Evolutionary conservation across 352 stramenopile species (phyloP), one percentile per base, ranked within the genome.

Genomic region (Globisporangium cylindrosporum): DNA sequence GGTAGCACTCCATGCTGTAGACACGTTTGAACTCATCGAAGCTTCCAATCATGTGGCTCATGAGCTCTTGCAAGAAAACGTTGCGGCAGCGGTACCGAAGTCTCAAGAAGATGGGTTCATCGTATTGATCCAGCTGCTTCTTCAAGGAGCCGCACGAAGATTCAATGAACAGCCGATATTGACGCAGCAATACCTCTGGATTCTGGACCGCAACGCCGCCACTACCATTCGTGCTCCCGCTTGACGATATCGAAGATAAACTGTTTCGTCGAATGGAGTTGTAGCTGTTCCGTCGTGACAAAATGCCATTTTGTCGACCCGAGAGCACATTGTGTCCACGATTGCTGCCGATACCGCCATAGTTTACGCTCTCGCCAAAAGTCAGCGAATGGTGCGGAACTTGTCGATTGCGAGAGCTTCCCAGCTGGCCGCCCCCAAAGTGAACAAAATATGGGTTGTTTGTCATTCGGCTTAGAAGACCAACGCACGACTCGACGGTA

Each of bases 1-100:
- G 83, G 56, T 75, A 80, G 62, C 81, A 91, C 24, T 92, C 80
- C 27, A 93, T 80, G 27, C 63, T 76, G 49, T 90, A 94, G 0
- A 86, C 74, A 4, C 83, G 80, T 69, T 91, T 89, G 41, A 92
- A 89, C 36, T 93, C 84, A 2, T 94, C 84, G 64, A 94, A 89
- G 61, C 78, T 91, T 10, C 84, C 84, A 24, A 80, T 70, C 53
- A 93, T 79, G 68, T 93, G 84, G 61, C 82, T 93, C 81, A 94
- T 91, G 2, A 94, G 68, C 60, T 94, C 86, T 75, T 94, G 86
- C 58, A 94, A 71, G 51, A 94, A 94, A 27, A 80, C 73, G 48
- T 90, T 94, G 15, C 85, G 82, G 55, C 86, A 91, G 57, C 86
- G 80, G 57, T 90, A 94, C 1, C 86, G 83, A 34, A 94, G 80